Evolutionary conservation across 208 protist species (phyloP), one percentile per base, ranked within the genome.

Genomic region (Trypanosoma melophagium): DNA sequence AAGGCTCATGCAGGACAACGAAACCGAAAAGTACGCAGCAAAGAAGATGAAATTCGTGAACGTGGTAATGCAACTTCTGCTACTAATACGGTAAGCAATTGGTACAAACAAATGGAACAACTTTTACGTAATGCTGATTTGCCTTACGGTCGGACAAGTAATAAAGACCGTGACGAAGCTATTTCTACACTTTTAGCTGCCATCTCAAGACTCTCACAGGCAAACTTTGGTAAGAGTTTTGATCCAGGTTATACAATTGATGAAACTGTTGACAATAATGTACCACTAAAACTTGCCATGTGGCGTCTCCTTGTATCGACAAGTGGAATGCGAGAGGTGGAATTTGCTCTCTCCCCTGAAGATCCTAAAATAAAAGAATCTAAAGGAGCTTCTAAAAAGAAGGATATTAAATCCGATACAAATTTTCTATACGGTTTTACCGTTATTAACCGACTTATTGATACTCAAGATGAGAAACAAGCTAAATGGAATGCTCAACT

Each of bases 1-100:
- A 72, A 90, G 61, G 74, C 81, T 63, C 89, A 94, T 71, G 72
- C 63, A 12, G 81, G 83, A 25, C 86, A 95, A 75, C 69, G 76
- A 16, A 92, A 92, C 64, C 82, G 88, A 66, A 92, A 91, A 65
- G 67, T 44, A 4, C 86, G 81, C 53, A 87, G 80, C 65, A 86
- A 86, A 59, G 84, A 92, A 40, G 89, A 95, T 69, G 64, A 85
- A 58, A 95, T 95, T 44, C 85, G 86, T 40, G 86, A 91, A 64
- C 74, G 81, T 68, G 65, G 75, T 9, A 90, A 86, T 71, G 38
- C 92, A 52, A 78, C 71, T 21, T 68, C 82, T 14, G 86, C 86
- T 25, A 84, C 83, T 62, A 71, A 66, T 67, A 74, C 62, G 35
- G 80, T 89, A 21, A 71, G 63, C 47, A 74, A 83, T 42, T 79